Base-by-base conservation (phyloP, 202 grass and related monocot species). In the Schoenoplectus tabernaemontani region DNA sequence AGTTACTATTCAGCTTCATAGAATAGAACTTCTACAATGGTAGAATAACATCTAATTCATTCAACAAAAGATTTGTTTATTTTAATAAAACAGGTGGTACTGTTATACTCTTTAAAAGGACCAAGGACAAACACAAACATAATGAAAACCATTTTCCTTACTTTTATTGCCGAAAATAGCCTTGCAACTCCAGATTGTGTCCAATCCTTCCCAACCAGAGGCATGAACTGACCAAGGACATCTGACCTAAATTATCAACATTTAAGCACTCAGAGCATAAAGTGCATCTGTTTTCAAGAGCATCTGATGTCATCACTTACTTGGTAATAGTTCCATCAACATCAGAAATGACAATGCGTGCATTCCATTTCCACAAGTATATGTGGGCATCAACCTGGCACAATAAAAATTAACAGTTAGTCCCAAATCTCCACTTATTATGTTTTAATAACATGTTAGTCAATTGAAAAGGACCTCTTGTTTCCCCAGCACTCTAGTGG, bases 211-310 rank as follows among this genome's bases (percentile, higher is more conserved):
- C 96, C 96, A 84, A 99, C 96, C 51, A 99, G 88, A 73, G 92
- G 96, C 96, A 99, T 99, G 78, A 99, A 93, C 85, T 99, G 96
- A 59, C 96, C 96, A n/a, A 99, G 71, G 30, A 99, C 96, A 82
- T 99, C 96, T 81, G 96, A 99, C 83, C 96, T 99, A 65, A 86
- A 85, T 85, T 82, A 81, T 36, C 48, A 73, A 46, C 75, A 33
- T 38, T 16, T 70, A 28, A 59, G n/a, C 51, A 82, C 44, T 63
- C 15, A 4, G 37, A 80, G 24, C 57, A 46, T 63, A 32, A 65
- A 53, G 23, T 65, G 9, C 5, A 13, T 78, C 51, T 36, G 28
- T 4, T 71, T 38, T 76, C 9, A 64, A 68, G 42, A 61, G 20
- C 37, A 86, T 71, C 56, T 17, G 37, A 28, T 38, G 46, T 50